Base-by-base conservation (phyloP, 805 yeast species). In the Candida manassasensis region DNA sequence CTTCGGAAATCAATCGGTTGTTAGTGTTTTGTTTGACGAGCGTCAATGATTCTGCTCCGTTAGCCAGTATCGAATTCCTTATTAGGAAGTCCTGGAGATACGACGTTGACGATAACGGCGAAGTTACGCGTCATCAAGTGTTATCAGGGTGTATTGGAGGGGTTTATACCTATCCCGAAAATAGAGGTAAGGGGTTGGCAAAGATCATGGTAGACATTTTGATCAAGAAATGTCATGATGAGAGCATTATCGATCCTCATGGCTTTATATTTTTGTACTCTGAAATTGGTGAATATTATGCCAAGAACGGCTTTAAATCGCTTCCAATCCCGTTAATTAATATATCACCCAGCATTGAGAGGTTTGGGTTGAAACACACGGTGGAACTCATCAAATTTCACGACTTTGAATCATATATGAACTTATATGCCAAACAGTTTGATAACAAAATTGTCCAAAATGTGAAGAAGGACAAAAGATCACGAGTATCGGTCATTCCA, bases 231-330 rank as follows among this genome's bases (percentile, higher is more conserved):
- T 44, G 53, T 17, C 52, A 51, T 38, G 27, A 19, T 3, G 48
- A 50, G 10, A 24, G 12, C 12, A 37, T 34, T 11, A 32, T 61
- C 21, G 67, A 64, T 2, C 37, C 37, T 3, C 57, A 57, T 25
- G 71, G 69, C 1, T 63, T 54, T 38, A 49, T 52, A 6, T 59
- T 61, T 40, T 53, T 67, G 37, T 66, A 67, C 44, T 63, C 70
- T 2, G 73, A 67, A 41, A 56, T 67, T 8, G 71, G 71, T 8
- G 71, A 67, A 35, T 67, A 63, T 48, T 67, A 67, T 41, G 36
- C 50, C 31, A 52, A 52, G 16, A 47, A 48, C 35, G 73, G 72
- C 11, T 67, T 66, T 47, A 53, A 51, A 29, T 63, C 70, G 3
- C 50, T 53, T 29, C 55, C 47, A 14, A 63, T 67, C n/a, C 65